Base-by-base conservation (phyloP, 2,329 filamentous ascomycete species). In the Drechslerella coelobrocha region DNA sequence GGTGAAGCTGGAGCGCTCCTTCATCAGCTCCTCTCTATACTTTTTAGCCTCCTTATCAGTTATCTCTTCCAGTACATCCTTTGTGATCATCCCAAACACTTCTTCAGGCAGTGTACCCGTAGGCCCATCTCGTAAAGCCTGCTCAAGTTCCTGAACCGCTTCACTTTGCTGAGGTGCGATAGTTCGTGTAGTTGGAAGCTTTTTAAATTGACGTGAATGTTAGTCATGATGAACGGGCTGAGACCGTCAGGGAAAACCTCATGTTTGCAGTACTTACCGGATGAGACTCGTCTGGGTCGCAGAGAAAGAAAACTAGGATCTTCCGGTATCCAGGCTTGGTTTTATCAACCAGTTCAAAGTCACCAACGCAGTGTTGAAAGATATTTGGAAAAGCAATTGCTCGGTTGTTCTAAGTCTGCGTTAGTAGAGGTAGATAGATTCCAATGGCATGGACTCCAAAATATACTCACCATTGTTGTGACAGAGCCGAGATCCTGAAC, bases 251-350 rank as follows among this genome's bases (percentile, higher is more conserved):
- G 12, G 34, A n/a, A 39, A 39, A 29, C 14, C 24, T 7, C n/a
- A 21, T 23, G 14, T 21, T 19, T 21, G 27, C 7, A 26, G 17
- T 7, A 34, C 59, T 26, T 27, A 62, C 51, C 1, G 27, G 41
- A 12, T 48, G 21, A 9, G 14, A 2, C 4, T 51, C 52, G 1
- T 51, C 26, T 0, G 85, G 85, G 73, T 88, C 85, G 1, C 88
- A 82, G 1, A 88, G 80, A 75, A 83, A 88, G 45, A 88, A 79
- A 0, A 83, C 83, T 0, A 88, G 77, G 60, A 87, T 83, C 73
- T 83, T 83, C 10, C 83, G 78, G 73, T 86, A 83, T 1, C 85
- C 85, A 0, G 83, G 81, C 61, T 80, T 81, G 0, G 81, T 81
- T 0, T 74, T 74, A 71, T 88, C 83, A 27, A 75, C 74, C 9